Conservation (phyloP, 1,139 yeast genomes). For the Saccharomyces hybrid region DNA sequence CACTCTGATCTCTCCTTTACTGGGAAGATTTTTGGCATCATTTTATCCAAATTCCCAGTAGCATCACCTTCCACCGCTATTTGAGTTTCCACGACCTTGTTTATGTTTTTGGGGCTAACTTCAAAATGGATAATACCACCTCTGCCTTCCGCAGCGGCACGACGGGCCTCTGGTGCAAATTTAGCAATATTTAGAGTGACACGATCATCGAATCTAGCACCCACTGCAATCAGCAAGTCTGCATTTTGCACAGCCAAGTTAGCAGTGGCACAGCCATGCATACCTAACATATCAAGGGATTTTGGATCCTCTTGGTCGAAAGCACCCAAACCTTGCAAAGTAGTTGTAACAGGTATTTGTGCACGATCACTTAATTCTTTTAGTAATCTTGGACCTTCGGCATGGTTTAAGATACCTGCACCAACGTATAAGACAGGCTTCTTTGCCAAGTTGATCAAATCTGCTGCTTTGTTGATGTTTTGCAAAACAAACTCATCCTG, state of each 20-base stretch:
- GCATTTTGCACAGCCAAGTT: constrained; percentile 90
- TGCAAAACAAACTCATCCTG: constrained; percentile 71
- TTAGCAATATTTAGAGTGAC: constrained; percentile 81
- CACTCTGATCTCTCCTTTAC: constrained; percentile 69
- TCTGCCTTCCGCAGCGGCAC: constrained; percentile 78
- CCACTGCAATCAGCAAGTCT: constrained; percentile 86
- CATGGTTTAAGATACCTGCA: constrained; percentile 75
- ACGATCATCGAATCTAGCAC: constrained; percentile 97
- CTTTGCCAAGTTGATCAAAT: constrained; percentile 71
- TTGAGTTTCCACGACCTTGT: constrained; percentile 94
- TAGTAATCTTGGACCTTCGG: constrained; percentile 71
- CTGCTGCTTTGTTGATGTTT: constrained; percentile 71
- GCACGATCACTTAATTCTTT: constrained; percentile 88
- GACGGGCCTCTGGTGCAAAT: constrained; percentile 89
- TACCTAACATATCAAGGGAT: constrained; percentile 91
- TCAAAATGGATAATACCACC: constrained; percentile 98
- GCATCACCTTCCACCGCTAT: constrained; percentile 98
- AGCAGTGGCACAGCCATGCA: constrained; percentile 97
- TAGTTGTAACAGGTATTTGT: constrained; percentile 89
- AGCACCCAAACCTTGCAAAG: constrained; percentile 89
- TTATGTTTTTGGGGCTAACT: constrained; percentile 91
- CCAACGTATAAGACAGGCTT: constrained; percentile 88
- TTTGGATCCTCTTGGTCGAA: constrained; percentile 88
- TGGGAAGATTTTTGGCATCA: constrained; percentile 61
- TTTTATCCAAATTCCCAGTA: constrained; percentile 51